Base-by-base conservation (phyloP, 148 eudicot species). In the Cornus controversa region DNA sequence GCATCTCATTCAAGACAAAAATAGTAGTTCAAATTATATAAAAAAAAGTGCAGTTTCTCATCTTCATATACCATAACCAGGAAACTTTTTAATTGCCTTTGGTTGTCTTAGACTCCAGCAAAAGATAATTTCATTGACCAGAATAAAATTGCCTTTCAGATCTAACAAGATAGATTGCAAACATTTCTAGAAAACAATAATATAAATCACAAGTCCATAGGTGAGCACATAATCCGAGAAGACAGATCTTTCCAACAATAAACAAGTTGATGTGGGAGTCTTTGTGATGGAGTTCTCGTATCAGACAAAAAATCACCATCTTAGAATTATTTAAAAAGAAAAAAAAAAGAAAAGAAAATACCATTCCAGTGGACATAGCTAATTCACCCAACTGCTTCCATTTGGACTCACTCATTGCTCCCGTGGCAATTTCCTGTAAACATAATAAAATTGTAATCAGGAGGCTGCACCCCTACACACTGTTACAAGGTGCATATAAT, bases 341-440 rank as follows among this genome's bases (percentile, higher is more conserved):
- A 20, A 54, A 20, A 54, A 5, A 54, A 20, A 54, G 60, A 54
- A 54, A 73, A 40, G 68, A 27, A 72, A 63, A 60, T 82, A 96
- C 99, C 98, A 88, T 92, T 84, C 99, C 99, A 82, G 89, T 81
- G 67, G 99, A 93, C 97, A 96, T 90, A 57, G 99, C 98, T 84
- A 96, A 79, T 87, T 93, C 99, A 78, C 99, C 99, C 90, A 96
- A 88, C 82, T 96, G 99, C 89, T 90, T 96, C 99, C 99, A 96
- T 86, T 93, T 96, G 62, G 97, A 88, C 82, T 93, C 99, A 75
- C 92, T 96, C 67, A 90, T 90, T 34, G 93, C 95, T 85, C 87
- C 94, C 70, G 82, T 42, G 75, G 99, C 99, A 82, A 96, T 96
- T 83, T 96, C 99, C 99, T 96, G 90, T 70, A 82, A 73, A 75